Conservation (phyloP, 345 rosid species). For the Erysimum cheiranthoides region DNA sequence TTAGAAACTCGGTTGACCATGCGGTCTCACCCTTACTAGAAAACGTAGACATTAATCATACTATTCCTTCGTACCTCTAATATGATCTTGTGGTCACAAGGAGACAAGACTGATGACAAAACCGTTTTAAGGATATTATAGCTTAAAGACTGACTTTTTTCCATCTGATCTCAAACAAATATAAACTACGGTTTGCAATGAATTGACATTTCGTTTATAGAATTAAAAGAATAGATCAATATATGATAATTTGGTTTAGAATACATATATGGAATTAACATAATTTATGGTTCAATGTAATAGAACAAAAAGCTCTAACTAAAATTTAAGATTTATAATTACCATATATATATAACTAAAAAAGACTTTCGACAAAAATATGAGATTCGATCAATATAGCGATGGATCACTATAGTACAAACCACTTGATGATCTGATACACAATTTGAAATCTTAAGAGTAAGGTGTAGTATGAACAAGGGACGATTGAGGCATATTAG, state of each 20-base stretch:
- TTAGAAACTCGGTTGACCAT: constrained; percentile 38
- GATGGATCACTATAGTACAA: constrained; percentile 8
- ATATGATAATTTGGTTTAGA: background rate
- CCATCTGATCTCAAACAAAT: constrained; percentile 13
- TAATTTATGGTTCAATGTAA: constrained; percentile 3
- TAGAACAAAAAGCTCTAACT: background rate
- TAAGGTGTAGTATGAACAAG: constrained; percentile 34
- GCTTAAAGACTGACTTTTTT: constrained; percentile 12
- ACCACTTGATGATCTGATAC: background rate
- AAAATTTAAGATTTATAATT: background rate
- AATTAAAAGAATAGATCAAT: background rate
- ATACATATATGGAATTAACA: background rate
- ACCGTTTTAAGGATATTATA: constrained; percentile 25
- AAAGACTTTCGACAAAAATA: background rate
- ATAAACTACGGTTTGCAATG: constrained; percentile 7
- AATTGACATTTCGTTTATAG: background rate
- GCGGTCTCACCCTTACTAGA: constrained; percentile 14
- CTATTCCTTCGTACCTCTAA: constrained; percentile 25
- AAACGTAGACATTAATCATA: constrained; percentile 31
- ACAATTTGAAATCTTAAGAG: background rate
- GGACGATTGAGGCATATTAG: constrained; percentile 24
- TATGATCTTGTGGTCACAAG: constrained; percentile 41
- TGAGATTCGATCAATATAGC: background rate
- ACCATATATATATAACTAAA: background rate
- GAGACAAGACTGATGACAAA: constrained; percentile 35